Conservation (phyloP, 352 stramenopile genomes). For the Phytophthora cactorum region DNA sequence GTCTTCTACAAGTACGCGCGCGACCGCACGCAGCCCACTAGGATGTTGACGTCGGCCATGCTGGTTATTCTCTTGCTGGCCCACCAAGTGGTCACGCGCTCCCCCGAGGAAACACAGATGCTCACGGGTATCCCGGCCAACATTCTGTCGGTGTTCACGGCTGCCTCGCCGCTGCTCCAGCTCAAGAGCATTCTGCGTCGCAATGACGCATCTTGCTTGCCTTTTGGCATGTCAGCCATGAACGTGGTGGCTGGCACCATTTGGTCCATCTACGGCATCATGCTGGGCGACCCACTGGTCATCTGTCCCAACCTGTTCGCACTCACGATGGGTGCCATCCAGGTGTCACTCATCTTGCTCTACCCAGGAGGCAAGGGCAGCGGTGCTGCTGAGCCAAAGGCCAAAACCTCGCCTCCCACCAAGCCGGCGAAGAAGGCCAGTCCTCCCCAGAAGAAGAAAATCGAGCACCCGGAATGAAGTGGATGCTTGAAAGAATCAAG, state of each 20-base stretch:
- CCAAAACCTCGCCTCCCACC: conserved; percentile 13
- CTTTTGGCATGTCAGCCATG: conserved; percentile 83
- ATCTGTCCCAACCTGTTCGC: conserved; percentile 77
- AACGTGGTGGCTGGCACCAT: conserved; percentile 69
- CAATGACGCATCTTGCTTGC: conserved; percentile 72
- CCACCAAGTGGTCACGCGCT: conserved; percentile 50
- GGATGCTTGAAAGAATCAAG: neutral
- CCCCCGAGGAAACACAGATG: conserved; percentile 57
- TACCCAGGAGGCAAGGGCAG: conserved; percentile 52
- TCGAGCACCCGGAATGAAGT: conserved; percentile 32
- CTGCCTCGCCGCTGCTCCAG: conserved; percentile 72
- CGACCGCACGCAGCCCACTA: conserved; percentile 48
- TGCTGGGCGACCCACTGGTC: conserved; percentile 66
- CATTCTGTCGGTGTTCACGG: conserved; percentile 74
- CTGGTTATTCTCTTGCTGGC: conserved; percentile 59
- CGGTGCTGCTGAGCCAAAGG: conserved; percentile 16
- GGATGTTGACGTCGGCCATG: conserved; percentile 54
- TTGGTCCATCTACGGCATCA: conserved; percentile 74
- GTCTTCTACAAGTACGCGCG: conserved; percentile 67
- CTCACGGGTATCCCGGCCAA: conserved; percentile 80
- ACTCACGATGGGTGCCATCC: conserved; percentile 73
- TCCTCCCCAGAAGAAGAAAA: conserved; percentile 35
- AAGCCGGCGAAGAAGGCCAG: conserved; percentile 28
- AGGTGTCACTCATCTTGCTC: conserved; percentile 67
- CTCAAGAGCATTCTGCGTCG: conserved; percentile 67